Evolutionary conservation across 371 early-diverging fungal species (phyloP).

Genomic region (Blastocladiella emersonii): DNA sequence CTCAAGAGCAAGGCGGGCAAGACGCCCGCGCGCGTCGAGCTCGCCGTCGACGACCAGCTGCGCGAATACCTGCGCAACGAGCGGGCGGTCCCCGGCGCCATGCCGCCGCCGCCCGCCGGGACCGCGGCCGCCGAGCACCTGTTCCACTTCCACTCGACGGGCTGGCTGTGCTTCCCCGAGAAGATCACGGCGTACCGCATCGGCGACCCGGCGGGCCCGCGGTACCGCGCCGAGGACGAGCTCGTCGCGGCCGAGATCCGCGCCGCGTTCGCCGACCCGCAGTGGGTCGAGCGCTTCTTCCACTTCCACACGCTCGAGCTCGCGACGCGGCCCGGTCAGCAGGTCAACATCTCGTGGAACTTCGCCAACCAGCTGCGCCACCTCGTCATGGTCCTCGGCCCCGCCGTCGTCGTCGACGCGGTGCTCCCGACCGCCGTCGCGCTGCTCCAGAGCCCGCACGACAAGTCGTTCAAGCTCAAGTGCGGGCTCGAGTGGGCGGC

Average conservation of each 20-base stretch:
- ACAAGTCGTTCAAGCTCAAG: background rate
- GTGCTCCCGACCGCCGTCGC: background rate
- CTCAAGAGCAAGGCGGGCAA: background rate
- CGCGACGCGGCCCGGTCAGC: background rate
- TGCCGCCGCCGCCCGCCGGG: too few species aligned
- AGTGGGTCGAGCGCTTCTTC: background rate
- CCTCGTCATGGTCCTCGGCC: background rate
- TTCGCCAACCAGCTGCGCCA: background rate
- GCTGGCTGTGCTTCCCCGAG: background rate
- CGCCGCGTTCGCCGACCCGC: background rate
- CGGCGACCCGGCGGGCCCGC: background rate
- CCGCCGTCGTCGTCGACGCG: background rate
- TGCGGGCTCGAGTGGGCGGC: conserved; percentile 3
- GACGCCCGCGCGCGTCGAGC: too few species aligned
- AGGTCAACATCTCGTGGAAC: background rate
- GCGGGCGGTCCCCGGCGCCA: too few species aligned
- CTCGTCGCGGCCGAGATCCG: background rate
- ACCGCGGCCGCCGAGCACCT: too few species aligned
- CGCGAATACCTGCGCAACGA: background rate
- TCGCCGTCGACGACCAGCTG: background rate
- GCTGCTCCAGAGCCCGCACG: background rate
- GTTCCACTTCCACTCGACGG: background rate
- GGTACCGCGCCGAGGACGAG: background rate
- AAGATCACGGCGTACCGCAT: background rate
- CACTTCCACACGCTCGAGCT: conserved; percentile 1